Evolutionary conservation across 1,284 basidiomycete species (phyloP).

Genomic region (Microstroma glucosiphilum): DNA sequence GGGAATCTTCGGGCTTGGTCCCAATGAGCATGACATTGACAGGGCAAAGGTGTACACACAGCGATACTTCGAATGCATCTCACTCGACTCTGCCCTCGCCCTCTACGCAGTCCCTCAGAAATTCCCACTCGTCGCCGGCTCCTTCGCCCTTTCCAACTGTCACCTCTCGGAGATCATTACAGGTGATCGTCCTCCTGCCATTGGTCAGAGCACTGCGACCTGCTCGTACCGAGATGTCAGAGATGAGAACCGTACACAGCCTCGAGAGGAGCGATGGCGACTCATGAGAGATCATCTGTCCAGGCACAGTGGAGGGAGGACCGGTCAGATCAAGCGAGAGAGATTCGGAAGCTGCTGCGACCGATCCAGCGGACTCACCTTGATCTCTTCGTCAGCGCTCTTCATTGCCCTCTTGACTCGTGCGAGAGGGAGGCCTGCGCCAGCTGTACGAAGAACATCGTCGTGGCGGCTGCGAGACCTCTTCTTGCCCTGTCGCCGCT

Average conservation of each 20-base stretch:
- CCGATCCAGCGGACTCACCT: slow-evolving; percentile 17
- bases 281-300: neutral
- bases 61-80: too few species aligned
- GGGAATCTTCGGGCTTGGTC: neutral
- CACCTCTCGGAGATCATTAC: neutral
- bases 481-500: neutral
- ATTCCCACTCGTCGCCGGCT: slow-evolving; percentile 7
- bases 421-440: slow-evolving; percentile 33
- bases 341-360: neutral
- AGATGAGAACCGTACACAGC: slow-evolving; percentile 41
- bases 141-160: slow-evolving; percentile 3
- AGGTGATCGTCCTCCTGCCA: slow-evolving; percentile 3
- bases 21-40: too few species aligned
- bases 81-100: neutral
- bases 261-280: slow-evolving; percentile 5
- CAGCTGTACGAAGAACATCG: slow-evolving; percentile 4
- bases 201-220: slow-evolving; percentile 1
- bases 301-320: neutral
- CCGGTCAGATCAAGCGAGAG: neutral
- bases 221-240: slow-evolving; percentile 37
- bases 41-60: too few species aligned
- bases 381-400: slow-evolving; percentile 44
- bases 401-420: slow-evolving; percentile 51
- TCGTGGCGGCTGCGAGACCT: neutral
- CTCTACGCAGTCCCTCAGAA: slow-evolving; percentile 5